These are phyloP conservation scores for Dioscorea dumetorum DNA, from an alignment of 106 monocot genomes.

Conservation along the genomic window DNA sequence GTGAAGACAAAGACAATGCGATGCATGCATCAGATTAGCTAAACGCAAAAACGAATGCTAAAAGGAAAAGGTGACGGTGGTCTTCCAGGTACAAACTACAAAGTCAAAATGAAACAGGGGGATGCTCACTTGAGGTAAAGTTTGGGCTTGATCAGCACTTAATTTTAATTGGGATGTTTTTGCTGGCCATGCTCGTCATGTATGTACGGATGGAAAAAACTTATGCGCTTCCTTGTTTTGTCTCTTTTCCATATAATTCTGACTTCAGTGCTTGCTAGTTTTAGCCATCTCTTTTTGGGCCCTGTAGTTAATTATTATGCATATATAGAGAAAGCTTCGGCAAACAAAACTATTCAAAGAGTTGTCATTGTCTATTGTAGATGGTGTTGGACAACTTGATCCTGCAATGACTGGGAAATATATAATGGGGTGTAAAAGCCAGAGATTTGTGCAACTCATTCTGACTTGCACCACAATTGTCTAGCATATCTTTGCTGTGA, in stretches of 20 bases:
- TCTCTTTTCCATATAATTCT: neutral
- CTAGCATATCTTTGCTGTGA: no score
- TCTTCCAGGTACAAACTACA: neutral
- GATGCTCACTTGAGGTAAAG: slow-evolving; percentile 39
- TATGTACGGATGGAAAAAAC: neutral
- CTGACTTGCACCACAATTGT: no score
- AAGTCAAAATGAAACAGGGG: slow-evolving; percentile 42
- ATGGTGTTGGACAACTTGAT: no score
- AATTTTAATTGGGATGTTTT: neutral
- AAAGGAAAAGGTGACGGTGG: slow-evolving; percentile 15
- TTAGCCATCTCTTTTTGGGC: neutral
- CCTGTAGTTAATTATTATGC: neutral
- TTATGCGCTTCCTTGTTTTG: neutral
- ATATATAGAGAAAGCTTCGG: no score
- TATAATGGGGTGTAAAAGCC: no score
- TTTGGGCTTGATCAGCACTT: neutral
- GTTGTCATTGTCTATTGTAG: no score
- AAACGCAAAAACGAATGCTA: slow-evolving; percentile 18
- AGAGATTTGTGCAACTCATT: no score
- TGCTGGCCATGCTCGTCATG: neutral
- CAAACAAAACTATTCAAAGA: no score
- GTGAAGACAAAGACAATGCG: slow-evolving; percentile 23
- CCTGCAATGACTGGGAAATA: no score
- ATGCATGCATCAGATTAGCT: slow-evolving; percentile 7
- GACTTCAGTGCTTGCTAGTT: neutral